Percentiles rank a stretch among this genome's conserved stretches.
These are phyloP conservation scores for Schizophyllum commune DNA, from an alignment of 1,284 basidiomycete species.

Conservation along the genomic window DNA sequence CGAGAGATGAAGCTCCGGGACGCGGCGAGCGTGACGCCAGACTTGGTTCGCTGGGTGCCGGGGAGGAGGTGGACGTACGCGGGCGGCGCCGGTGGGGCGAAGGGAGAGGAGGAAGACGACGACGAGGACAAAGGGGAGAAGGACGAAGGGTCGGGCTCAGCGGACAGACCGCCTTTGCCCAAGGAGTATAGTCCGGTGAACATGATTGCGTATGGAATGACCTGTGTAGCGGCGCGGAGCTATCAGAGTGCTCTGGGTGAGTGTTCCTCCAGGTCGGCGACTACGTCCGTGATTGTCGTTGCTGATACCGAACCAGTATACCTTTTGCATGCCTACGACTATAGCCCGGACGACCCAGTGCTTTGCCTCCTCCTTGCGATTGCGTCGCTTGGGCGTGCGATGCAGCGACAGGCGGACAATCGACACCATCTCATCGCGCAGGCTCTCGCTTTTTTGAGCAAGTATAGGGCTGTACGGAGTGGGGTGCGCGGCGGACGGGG, in stretches of 20 bases:
- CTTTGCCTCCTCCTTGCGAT: slow-evolving; percentile 79
- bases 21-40: slow-evolving; percentile 51
- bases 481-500: slow-evolving; percentile 38
- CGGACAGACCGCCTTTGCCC: slow-evolving; percentile 26
- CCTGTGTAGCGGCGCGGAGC: slow-evolving; percentile 78
- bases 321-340: slow-evolving; percentile 80
- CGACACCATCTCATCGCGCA: slow-evolving; percentile 80
- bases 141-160: slow-evolving; percentile 18
- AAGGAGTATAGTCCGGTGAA: slow-evolving; percentile 70
- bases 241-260: slow-evolving; percentile 88
- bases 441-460: slow-evolving; percentile 77
- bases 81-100: slow-evolving; percentile 21
- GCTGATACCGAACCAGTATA: slow-evolving; percentile 52
- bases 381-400: slow-evolving; percentile 81
- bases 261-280: slow-evolving; percentile 22
- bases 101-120: slow-evolving; percentile 23
- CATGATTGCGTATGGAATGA: slow-evolving; percentile 80
- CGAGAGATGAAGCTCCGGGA: slow-evolving; percentile 69
- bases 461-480: slow-evolving; percentile 59
- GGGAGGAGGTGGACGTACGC: slow-evolving; percentile 40
- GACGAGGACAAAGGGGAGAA: slow-evolving; percentile 17
- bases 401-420: slow-evolving; percentile 93
- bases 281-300: not conserved
- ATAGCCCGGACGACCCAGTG: slow-evolving; percentile 78
- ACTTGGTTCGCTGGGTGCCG: slow-evolving; percentile 50